These are phyloP conservation scores for Saccharomycopsis babjevae DNA, from an alignment of 805 yeast species.

Conservation along the genomic window DNA sequence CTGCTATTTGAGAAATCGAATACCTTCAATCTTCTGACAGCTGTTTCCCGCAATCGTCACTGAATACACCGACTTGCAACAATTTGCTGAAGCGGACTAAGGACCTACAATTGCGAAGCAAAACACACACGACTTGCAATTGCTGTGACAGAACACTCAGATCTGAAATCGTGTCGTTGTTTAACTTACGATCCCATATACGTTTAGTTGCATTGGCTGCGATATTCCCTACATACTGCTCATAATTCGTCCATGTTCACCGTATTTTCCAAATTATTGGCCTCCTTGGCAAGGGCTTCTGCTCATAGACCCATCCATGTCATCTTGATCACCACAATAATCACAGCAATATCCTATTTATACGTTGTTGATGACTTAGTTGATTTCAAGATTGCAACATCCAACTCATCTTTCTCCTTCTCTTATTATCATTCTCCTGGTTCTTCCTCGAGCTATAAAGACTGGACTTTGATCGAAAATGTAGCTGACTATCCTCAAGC, in stretches of 20 bases:
- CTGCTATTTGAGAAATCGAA: no score
- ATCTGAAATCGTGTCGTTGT: no score
- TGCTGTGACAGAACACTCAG: not conserved
- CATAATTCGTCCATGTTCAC: not conserved
- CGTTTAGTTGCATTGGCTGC: not conserved
- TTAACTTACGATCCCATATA: not conserved
- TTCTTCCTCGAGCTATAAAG: conserved; percentile 24
- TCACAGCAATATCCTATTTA: conserved; percentile 75
- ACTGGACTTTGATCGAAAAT: conserved; percentile 44
- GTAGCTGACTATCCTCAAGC: conserved; percentile 31
- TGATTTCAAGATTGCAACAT: conserved; percentile 23
- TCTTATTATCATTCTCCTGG: conserved; percentile 31
- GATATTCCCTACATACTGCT: not conserved
- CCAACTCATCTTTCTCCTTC: conserved; percentile 18
- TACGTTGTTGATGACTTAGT: conserved; percentile 61
- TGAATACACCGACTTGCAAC: no score
- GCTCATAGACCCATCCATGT: conserved; percentile 85
- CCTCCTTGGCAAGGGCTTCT: conserved; percentile 41
- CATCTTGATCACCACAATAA: conserved; percentile 55
- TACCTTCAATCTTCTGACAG: not conserved
- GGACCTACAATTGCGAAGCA: no score
- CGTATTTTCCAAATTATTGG: conserved; percentile 27
- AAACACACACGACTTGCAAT: no score
- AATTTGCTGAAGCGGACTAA: no score
- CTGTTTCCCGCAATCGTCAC: not conserved